Conservation (phyloP, 1,284 basidiomycete species). For the Vanrija pseudolonga region DNA sequence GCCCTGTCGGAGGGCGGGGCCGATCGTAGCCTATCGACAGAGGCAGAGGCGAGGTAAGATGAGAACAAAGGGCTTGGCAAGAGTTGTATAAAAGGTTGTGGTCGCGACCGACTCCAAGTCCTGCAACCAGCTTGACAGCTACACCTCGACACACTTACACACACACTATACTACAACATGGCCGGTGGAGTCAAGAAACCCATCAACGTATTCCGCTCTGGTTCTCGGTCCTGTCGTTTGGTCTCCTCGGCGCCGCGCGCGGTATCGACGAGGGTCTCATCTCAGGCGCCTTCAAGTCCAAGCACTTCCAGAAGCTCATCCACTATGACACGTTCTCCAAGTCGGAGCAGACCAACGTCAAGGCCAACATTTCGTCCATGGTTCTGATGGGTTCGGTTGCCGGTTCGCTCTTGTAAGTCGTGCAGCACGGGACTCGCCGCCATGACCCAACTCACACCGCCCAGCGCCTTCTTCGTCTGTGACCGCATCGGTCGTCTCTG, state of each 20-base stretch:
- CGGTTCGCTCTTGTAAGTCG: conserved; percentile 10
- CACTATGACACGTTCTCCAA: conserved; percentile 3
- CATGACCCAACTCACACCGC: not conserved
- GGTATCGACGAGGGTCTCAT: conserved; percentile 14
- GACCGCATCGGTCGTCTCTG: conserved; percentile 12
- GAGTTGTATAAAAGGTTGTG: too few species aligned
- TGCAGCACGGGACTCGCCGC: not conserved
- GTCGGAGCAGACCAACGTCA: conserved; percentile 9
- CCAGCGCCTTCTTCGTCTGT: conserved; percentile 9
- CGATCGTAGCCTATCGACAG: too few species aligned
- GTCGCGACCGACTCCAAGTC: too few species aligned
- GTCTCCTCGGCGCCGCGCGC: conserved; percentile 8
- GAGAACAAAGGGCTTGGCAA: too few species aligned
- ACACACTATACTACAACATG: not conserved
- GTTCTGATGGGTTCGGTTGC: conserved; percentile 6
- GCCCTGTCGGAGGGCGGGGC: too few species aligned
- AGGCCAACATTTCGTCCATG: conserved; percentile 10
- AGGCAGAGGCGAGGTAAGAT: too few species aligned
- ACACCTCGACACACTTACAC: too few species aligned
- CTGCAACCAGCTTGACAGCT: too few species aligned
- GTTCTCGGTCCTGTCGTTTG: conserved; percentile 7
- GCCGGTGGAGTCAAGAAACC: conserved; percentile 13
- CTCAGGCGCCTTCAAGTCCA: conserved; percentile 5
- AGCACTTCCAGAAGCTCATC: conserved; percentile 8
- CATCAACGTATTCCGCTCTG: conserved; percentile 13